Base-by-base conservation (phyloP, 1,139 yeast species). In the Nakaseomyces uthaithaninus region DNA sequence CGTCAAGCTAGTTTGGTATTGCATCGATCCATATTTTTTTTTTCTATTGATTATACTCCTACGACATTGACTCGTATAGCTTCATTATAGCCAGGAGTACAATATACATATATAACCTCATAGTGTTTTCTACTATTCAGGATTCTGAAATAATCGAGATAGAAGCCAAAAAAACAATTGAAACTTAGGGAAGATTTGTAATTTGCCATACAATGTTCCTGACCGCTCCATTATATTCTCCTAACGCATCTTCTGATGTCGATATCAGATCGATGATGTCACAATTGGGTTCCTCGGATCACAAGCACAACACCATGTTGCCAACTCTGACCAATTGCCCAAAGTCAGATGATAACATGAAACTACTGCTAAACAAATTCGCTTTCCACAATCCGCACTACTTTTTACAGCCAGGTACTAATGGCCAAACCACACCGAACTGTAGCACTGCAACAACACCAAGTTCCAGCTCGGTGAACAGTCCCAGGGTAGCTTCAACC, bases 251-350 rank as follows among this genome's bases (percentile, higher is more conserved):
- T 26, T 8, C 28, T n/a, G 12, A 9, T 10, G 14, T 26, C 6
- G 14, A 26, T n/a, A 26, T 26, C 14, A 25, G 33, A 27, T 14
- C 17, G n/a, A 14, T 26, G 28, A 22, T 27, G 19, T 27, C 33
- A 4, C 33, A 27, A 27, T 7, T 36, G n/a, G 19, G n/a, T n/a
- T 10, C n/a, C n/a, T n/a, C 28, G 4, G 28, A 36, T 11, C 18
- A 30, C 27, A 27, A 36, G 11, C 20, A 36, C 10, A 28, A 27
- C 20, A 36, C 27, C 10, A 17, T 36, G 19, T 15, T 36, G 27
- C 38, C 38, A n/a, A 16, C 31, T 14, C 19, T 36, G 19, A 20
- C 33, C 4, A 36, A 27, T 36, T 27, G 23, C 12, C 23, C 33
- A 11, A 30, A 30, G 5, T 17, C 33, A 10, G 33, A 30, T 18